These are phyloP conservation scores for Lithocarpus polystachyus DNA, from an alignment of 306 rosid species.

Conservation along the genomic window DNA sequence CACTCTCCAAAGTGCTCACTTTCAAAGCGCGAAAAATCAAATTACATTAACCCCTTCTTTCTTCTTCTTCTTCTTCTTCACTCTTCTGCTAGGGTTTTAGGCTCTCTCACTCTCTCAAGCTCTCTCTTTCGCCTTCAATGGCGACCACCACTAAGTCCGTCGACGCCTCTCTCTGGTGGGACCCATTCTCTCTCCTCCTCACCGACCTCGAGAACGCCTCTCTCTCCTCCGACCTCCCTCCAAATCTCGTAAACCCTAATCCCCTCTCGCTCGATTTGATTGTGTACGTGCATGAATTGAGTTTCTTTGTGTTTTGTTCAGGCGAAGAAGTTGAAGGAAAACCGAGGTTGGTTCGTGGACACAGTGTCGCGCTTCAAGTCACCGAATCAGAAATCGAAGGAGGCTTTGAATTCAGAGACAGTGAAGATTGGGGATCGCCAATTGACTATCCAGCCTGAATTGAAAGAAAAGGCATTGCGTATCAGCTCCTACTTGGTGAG, in stretches of 20 bases:
- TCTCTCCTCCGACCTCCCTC: constrained; percentile 62
- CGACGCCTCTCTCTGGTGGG: constrained; percentile 95
- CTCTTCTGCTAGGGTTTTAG: constrained; percentile 37
- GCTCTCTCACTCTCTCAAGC: not conserved
- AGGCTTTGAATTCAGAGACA: constrained; percentile 58
- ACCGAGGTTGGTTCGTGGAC: constrained; percentile 70
- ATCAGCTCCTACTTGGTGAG: constrained; percentile 74
- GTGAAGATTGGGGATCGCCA: constrained; percentile 66
- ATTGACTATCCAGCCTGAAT: constrained; percentile 48
- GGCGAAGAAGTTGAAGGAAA: constrained; percentile 72
- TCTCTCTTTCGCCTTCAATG: constrained; percentile 40
- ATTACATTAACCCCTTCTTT: constrained; percentile 28
- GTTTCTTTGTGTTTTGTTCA: constrained; percentile 24
- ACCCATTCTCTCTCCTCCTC: constrained; percentile 61
- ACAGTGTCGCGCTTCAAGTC: constrained; percentile 58
- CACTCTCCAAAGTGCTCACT: not conserved
- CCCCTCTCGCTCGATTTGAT: no score
- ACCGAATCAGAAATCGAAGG: constrained; percentile 69
- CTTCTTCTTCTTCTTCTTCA: not conserved
- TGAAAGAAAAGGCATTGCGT: constrained; percentile 69
- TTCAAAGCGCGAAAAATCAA: constrained; percentile 54
- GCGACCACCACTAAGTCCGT: constrained; percentile 49
- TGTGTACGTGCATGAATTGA: not conserved
- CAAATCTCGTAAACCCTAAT: constrained; percentile 49
- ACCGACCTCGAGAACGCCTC: constrained; percentile 71